Base-by-base conservation (phyloP, 2,329 filamentous ascomycete genomes). In the Annulohypoxylon truncatum region DNA sequence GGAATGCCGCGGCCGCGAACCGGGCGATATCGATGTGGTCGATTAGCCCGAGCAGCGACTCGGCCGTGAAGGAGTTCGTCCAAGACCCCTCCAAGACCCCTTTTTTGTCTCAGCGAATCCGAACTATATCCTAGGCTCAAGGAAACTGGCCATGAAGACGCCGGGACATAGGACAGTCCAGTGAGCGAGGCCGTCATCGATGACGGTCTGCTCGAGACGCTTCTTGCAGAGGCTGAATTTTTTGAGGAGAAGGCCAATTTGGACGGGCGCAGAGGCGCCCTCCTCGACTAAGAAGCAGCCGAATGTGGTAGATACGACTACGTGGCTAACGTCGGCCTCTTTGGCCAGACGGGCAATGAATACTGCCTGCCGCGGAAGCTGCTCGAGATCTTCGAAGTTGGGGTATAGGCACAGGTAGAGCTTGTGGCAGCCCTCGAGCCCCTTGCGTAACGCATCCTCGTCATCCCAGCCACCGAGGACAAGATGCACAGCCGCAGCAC, bases 101-200 rank as follows among this genome's bases (percentile, higher is more conserved):
- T 59, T 57, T 6, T 66, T 33, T 2, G 42, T 35, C 13, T 68
- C 65, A 24, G 62, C 22, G 35, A 64, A 68, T 0, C 59, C 44
- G 7, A 28, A 42, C 10, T 18, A 18, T 1, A 80, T 78, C 9
- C 80, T 74, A 2, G 83, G 83, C 3, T 74, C 61, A 3, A 85
- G 50, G 64, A 82, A 82, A 69, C 87, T 87, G 18, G 79, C 77
- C 80, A 85, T 84, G 76, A 87, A 87, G 69, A 78, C 80, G 1
- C 81, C 82, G 0, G 83, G 83, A 1, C 83, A 82, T 1, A 87
- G 71, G 20, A 87, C 79, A 0, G 84, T 85, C 80, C 81, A 86
- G 6, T 72, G 66, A 12, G 78, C 66, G 62, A 84, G 81, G 1
- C 79, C 79, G 8, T 79, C 79, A 7, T 69, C 57, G 18, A 77